Base-by-base conservation (phyloP, 75 land plant species). In the Picea glauca region DNA sequence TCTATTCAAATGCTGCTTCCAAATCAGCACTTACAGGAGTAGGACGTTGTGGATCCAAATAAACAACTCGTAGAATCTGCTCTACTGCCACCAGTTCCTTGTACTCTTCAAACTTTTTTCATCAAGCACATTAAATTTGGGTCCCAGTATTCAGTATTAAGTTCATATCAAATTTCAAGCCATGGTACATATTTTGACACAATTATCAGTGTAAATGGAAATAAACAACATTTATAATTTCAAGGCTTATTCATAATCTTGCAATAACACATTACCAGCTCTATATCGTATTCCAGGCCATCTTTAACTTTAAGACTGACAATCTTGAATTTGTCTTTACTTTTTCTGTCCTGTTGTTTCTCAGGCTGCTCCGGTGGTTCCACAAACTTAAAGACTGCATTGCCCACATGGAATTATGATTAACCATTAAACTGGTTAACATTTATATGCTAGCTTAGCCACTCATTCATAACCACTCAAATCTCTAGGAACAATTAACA, bases 61-160 rank as follows among this genome's bases (percentile, higher is more conserved):
- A 93, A 32, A 90, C 88, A 74, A 94, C 98, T 30, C 87, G 94
- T 75, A 96, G 77, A 61, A 92, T 90, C 72, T 89, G 88, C 86
- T 96, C 98, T 26, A 94, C 88, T 32, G 91, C 77, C 13, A 96
- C 94, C 57, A 87, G 79, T 76, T 94, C 91, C 77, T 84, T 93
- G 33, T 93, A 94, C 81, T 96, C 98, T 64, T 94, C 98, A 87
- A 96, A 96, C 98, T 95, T 84, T 38, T 20, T 23, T 46, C 50
- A 54, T 35, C 74, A 70, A 13, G 50, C 56, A 23, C 4, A 14
- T 57, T 1, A 58, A 74, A 74, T 54, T 74, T 15, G 59, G 7
- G 26, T 43, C 33, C 23, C 35, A 7, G 54, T 68, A 68, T 4
- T 40, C 73, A 40, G 20, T 20, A 35, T 2, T 68, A n/a, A 68